Base-by-base conservation (phyloP, 257 asterid genomes). In the Agastache rugosa region DNA sequence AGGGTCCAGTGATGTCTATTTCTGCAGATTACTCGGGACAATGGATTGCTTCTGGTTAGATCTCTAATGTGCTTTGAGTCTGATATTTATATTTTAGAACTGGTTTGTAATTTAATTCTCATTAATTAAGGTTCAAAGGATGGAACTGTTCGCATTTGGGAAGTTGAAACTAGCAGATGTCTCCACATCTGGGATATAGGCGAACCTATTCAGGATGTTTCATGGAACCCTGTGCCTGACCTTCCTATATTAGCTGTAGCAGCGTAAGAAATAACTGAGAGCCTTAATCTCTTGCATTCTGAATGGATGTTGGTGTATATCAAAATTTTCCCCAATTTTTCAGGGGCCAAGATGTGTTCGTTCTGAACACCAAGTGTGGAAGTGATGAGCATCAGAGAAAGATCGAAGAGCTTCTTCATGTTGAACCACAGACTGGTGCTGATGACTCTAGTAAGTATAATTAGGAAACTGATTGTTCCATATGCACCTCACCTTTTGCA, bases 111-210 rank as follows among this genome's bases (percentile, higher is more conserved):
- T 59, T 12, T 29, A 19, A 34, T 62, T 79, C 8, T 71, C 70
- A 44, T 72, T 44, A 51, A 23, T 84, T 75, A 81, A 95, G 99
- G 99, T 75, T 92, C 99, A 16, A 85, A 77, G 79, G 99, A 95
- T 82, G 95, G 96, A 80, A 90, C 97, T 56, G 96, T 86, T 77
- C 98, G 99, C 72, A 74, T 95, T 64, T 95, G 98, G 99, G 99
- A 95, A 86, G 93, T 95, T 58, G 99, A 92, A 81, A 89, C 96
- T 53, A 96, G 99, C 78, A 87, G 99, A 72, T 95, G 98, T 63
- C 81, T 90, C 70, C 93, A 77, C 62, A 77, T 80, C 20, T 95
- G 98, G 98, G 87, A 92, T 75, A 73, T 95, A 4, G 99, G 90
- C 63, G 98, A 92, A 80, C 77, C 87, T 29, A 81, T 89, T 17